These are phyloP conservation scores for Dendrocalamus latiflorus DNA, from an alignment of 202 grass and related monocot genomes.

Conservation along the genomic window DNA sequence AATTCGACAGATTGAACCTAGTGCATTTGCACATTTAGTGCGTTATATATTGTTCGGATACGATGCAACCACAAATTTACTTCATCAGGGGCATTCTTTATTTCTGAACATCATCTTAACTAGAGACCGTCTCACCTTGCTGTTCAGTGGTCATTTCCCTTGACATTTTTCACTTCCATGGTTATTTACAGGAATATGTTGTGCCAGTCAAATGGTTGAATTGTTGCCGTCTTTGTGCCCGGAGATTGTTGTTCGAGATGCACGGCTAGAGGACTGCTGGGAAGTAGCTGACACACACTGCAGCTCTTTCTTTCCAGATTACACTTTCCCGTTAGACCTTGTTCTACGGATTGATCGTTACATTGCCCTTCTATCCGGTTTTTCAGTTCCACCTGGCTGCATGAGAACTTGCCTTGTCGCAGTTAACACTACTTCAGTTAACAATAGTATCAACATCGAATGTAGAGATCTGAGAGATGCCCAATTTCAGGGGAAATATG, in stretches of 20 bases:
- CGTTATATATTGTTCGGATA: not conserved
- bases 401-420: constrained; percentile 85
- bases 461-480: constrained; percentile 42
- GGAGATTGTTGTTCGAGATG: constrained; percentile 61
- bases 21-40: not conserved
- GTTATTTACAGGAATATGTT: constrained; percentile 34
- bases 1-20: not conserved
- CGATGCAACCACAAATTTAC: not conserved
- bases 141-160: not conserved
- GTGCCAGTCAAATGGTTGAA: constrained; percentile 57
- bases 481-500: constrained; percentile 39
- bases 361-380: constrained; percentile 59
- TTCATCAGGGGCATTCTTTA: not conserved
- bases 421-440: constrained; percentile 24
- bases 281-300: constrained; percentile 93
- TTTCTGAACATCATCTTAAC: not conserved
- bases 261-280: constrained; percentile 75
- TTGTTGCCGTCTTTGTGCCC: constrained; percentile 60
- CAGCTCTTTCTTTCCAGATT: constrained; percentile 81
- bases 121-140: not conserved
- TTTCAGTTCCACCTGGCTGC: constrained; percentile 68
- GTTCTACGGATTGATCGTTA: constrained; percentile 74
- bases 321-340: constrained; percentile 77
- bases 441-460: constrained; percentile 24
- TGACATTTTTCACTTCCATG: not conserved